These are phyloP conservation scores for Lactifluus subvellereus DNA, from an alignment of 768 basidiomycete genomes.

Conservation along the genomic window DNA sequence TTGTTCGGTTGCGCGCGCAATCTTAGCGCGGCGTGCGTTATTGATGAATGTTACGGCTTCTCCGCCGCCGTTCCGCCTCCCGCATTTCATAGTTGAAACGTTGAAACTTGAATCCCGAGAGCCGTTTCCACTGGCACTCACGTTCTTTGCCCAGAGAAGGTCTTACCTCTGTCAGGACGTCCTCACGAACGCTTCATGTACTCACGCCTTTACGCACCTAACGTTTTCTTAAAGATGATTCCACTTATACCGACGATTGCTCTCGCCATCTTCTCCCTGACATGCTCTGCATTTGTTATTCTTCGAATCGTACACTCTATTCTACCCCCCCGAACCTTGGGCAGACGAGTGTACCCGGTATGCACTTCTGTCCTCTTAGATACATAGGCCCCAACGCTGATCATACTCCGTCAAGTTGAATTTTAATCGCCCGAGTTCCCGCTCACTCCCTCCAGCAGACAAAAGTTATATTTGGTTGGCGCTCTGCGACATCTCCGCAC, in stretches of 20 bases:
- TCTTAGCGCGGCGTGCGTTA: not conserved
- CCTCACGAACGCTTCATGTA: conserved; percentile 33
- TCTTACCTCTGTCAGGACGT: not conserved
- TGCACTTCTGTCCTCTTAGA: conserved; percentile 29
- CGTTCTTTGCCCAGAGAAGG: not conserved
- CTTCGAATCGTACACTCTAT: conserved; percentile 72
- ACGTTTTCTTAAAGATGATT: conserved; percentile 44
- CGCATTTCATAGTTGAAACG: not conserved
- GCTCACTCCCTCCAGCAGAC: conserved; percentile 58
- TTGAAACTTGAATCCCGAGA: not conserved
- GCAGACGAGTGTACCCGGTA: conserved; percentile 68
- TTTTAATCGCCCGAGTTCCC: conserved; percentile 67
- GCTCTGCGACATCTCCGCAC: conserved; percentile 55
- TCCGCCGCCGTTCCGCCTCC: conserved; percentile 7
- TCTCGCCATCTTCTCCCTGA: conserved; percentile 65
- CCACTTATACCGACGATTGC: conserved; percentile 61
- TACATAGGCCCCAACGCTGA: not conserved
- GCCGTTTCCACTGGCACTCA: not conserved
- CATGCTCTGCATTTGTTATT: conserved; percentile 68
- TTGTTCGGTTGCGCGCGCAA: not conserved
- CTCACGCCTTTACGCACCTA: conserved; percentile 30
- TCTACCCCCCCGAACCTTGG: conserved; percentile 65
- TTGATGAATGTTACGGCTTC: not conserved
- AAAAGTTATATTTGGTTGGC: conserved; percentile 73
- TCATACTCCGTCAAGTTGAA: conserved; percentile 45